Conservation (phyloP, 2,329 filamentous ascomycete species). For the Penicillium sp. region DNA sequence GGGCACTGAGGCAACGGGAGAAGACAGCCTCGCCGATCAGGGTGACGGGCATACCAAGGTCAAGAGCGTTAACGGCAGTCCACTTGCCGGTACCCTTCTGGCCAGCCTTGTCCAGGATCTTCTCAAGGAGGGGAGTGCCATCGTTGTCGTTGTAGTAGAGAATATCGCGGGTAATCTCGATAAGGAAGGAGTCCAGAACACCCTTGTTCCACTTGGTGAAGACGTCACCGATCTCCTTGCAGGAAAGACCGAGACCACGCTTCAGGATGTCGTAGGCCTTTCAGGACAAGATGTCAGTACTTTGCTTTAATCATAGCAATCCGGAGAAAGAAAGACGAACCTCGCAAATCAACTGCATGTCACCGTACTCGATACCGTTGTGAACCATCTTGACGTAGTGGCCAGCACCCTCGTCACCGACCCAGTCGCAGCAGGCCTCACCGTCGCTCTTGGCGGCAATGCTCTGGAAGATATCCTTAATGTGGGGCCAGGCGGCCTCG, state of each 20-base stretch:
- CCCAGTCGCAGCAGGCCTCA: slow-evolving; percentile 99
- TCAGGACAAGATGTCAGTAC: not conserved
- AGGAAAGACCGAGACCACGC: slow-evolving; percentile 83
- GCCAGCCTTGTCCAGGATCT: slow-evolving; percentile 97
- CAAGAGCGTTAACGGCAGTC: slow-evolving; percentile 98
- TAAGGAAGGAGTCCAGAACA: slow-evolving; percentile 97
- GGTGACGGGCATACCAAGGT: slow-evolving; percentile 97
- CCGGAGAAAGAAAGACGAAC: slow-evolving; percentile 35
- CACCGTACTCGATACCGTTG: slow-evolving; percentile 99
- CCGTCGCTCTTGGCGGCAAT: slow-evolving; percentile 97
- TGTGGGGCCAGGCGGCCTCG: slow-evolving; percentile 95
- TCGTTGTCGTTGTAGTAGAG: slow-evolving; percentile 98
- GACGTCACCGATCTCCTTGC: slow-evolving; percentile 95
- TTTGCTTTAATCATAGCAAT: not conserved
- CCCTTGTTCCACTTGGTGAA: slow-evolving; percentile 98
- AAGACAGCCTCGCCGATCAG: slow-evolving; percentile 97
- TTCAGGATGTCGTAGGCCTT: slow-evolving; percentile 99
- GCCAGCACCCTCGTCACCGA: slow-evolving; percentile 97
- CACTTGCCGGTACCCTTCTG: slow-evolving; percentile 99
- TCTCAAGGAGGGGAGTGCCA: slow-evolving; percentile 87
- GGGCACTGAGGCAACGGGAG: slow-evolving; percentile 85
- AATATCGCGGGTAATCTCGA: slow-evolving; percentile 98
- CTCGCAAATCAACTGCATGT: slow-evolving; percentile 99
- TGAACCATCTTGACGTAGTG: slow-evolving; percentile 99
- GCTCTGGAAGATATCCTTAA: slow-evolving; percentile 99